Conservation (phyloP, 805 yeast species). For the Hanseniaspora taiwanica region DNA sequence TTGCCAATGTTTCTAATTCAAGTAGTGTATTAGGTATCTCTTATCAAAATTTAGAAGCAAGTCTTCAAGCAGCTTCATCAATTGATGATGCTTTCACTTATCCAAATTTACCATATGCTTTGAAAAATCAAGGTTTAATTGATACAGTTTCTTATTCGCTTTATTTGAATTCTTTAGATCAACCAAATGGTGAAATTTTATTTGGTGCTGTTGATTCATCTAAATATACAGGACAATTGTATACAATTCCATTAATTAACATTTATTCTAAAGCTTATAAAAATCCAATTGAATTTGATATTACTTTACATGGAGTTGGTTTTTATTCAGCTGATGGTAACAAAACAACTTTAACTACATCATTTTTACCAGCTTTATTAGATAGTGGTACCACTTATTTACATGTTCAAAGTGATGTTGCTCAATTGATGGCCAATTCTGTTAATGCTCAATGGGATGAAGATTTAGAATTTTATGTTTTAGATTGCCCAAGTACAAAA, state of each 20-base stretch:
- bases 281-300: constrained; percentile 33
- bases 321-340: constrained; percentile 11
- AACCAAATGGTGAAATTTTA: constrained; percentile 34
- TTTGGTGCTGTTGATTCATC: constrained; percentile 54
- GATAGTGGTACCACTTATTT: constrained; percentile 49
- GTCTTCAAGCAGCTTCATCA: constrained; percentile 20
- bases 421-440: constrained; percentile 19
- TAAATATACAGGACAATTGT: constrained; percentile 37
- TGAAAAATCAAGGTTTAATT: constrained; percentile 41
- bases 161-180: constrained; percentile 27
- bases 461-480: constrained; percentile 26
- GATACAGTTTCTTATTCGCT: constrained; percentile 42
- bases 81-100: no score
- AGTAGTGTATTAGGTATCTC: constrained; percentile 56
- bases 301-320: constrained; percentile 34
- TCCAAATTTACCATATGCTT: constrained; percentile 46
- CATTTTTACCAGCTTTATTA: constrained; percentile 28
- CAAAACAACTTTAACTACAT: constrained; percentile 8
- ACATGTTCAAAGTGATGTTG: constrained; percentile 28
- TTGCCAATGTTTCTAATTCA: constrained; percentile 45
- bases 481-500: constrained; percentile 26
- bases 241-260: constrained; percentile 37
- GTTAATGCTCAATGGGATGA: constrained; percentile 26
- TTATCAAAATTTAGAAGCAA: constrained; percentile 42
- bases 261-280: constrained; percentile 18